phyloP scores from a whole-genome alignment of 2,329 filamentous ascomycete genomes.

The Didymellaceae sp. region DNA sequence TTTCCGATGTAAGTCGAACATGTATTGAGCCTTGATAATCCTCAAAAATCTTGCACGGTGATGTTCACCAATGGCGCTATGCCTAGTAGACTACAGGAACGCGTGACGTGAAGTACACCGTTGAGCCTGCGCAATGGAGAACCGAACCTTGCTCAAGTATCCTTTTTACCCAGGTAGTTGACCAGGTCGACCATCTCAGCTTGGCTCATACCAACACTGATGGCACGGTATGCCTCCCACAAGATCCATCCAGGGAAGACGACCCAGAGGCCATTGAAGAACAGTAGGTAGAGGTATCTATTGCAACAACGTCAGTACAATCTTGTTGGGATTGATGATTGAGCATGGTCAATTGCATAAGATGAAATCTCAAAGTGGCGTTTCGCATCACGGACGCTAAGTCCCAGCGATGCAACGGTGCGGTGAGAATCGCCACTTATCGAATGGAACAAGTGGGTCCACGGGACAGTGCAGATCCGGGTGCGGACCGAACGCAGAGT shows the following conservation, averaged over 20 bases:
- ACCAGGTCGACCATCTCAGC: constrained; percentile 49
- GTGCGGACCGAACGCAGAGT: constrained; percentile 8
- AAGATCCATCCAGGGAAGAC: constrained; percentile 65
- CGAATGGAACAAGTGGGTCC: constrained; percentile 6
- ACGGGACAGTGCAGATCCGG: constrained; percentile 3
- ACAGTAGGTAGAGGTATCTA: constrained; percentile 66
- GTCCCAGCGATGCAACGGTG: neutral
- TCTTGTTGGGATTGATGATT: neutral
- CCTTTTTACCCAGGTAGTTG: constrained; percentile 46
- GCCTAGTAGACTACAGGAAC: too few species aligned
- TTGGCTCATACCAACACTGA: constrained; percentile 48
- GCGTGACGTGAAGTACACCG: too few species aligned
- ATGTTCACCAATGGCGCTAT: too few species aligned
- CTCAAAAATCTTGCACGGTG: too few species aligned
- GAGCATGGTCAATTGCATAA: too few species aligned
- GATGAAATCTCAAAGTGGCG: too few species aligned
- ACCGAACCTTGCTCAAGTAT: constrained; percentile 12
- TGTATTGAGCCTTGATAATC: too few species aligned
- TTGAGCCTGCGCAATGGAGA: too few species aligned
- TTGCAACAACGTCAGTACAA: neutral
- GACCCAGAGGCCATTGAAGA: constrained; percentile 71
- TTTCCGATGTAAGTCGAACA: too few species aligned
- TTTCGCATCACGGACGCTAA: neutral
- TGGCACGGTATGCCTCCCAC: constrained; percentile 57
- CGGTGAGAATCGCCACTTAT: constrained; percentile 19